A percentile compares a stretch with the other conserved stretches of the same genome.
These are phyloP conservation scores for Oryza australiensis DNA, from an alignment of 176 grass and related monocot species.

Conservation along the genomic window DNA sequence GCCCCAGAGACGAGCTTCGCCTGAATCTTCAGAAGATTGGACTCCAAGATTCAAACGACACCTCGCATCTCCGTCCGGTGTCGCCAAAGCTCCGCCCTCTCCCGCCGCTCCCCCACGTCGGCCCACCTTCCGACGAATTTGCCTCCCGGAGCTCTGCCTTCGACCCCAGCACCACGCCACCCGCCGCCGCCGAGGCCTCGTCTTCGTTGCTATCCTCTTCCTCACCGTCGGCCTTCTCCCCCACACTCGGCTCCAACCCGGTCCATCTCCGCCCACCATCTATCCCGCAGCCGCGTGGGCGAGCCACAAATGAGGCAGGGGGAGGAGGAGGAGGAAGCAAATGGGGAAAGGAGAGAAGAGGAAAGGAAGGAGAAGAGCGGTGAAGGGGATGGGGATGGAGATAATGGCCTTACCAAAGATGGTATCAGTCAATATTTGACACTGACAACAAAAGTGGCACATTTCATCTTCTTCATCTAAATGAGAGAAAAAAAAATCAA, in stretches of 20 bases:
- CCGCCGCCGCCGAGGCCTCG: slow-evolving; percentile 23
- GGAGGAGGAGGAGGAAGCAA: too few species aligned
- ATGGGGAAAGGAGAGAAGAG: too few species aligned
- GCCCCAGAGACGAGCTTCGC: too few species aligned
- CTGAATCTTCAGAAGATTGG: too few species aligned
- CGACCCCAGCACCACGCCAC: slow-evolving; percentile 32
- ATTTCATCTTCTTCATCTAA: too few species aligned
- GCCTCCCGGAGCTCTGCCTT: slow-evolving; percentile 37
- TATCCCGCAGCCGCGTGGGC: slow-evolving; percentile 43
- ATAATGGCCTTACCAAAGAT: too few species aligned
- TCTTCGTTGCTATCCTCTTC: slow-evolving; percentile 43
- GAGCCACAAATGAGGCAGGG: slow-evolving; percentile 29
- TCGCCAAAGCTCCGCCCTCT: slow-evolving; percentile 64
- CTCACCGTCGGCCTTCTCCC: slow-evolving; percentile 35
- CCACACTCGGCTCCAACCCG: slow-evolving; percentile 51
- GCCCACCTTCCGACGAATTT: slow-evolving; percentile 48
- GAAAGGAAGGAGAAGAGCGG: too few species aligned
- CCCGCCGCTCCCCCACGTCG: slow-evolving; percentile 54
- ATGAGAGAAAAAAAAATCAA: too few species aligned
- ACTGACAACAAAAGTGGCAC: too few species aligned
- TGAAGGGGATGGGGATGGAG: too few species aligned
- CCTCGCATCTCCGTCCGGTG: slow-evolving; percentile 2
- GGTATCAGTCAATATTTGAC: too few species aligned
- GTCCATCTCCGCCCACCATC: slow-evolving; percentile 43
- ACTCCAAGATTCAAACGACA: too few species aligned